phyloP scores from a whole-genome alignment of 208 protist species.

The Trypanosoma conorhini region DNA sequence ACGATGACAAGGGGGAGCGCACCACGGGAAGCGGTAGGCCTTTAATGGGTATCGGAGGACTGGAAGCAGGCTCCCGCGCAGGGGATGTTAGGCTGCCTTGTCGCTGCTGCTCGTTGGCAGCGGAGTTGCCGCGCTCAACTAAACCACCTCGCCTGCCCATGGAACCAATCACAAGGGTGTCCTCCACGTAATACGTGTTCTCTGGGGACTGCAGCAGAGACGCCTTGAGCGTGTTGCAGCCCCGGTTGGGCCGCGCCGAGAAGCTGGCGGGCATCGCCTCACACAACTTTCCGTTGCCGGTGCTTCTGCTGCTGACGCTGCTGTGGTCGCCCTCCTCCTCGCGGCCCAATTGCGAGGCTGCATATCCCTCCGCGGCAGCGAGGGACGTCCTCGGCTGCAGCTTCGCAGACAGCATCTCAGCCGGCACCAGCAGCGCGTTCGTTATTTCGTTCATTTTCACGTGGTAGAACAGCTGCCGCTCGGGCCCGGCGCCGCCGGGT shows the following conservation, averaged over 20 bases:
- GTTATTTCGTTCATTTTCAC: slow-evolving; percentile 21
- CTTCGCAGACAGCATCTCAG: slow-evolving; percentile 17
- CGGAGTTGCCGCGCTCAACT: not conserved
- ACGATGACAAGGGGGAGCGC: not conserved
- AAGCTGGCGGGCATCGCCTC: not conserved
- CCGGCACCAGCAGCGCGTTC: slow-evolving; percentile 21
- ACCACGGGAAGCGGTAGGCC: not conserved
- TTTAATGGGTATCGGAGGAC: not conserved
- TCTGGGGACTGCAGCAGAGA: not conserved
- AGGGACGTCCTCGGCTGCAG: slow-evolving; percentile 1
- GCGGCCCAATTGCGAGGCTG: not conserved
- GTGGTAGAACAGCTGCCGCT: slow-evolving; percentile 15
- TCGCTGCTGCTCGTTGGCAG: not conserved
- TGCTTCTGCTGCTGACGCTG: not conserved
- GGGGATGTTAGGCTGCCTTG: not conserved
- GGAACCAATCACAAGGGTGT: slow-evolving; percentile 27
- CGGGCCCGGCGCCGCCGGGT: not conserved
- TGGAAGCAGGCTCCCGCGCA: not conserved
- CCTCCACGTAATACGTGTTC: slow-evolving; percentile 17
- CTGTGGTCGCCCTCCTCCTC: not conserved
- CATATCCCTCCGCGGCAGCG: not conserved
- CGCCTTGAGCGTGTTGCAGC: slow-evolving; percentile 19
- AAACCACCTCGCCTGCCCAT: not conserved
- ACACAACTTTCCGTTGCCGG: not conserved
- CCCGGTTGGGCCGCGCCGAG: not conserved